A percentile compares a stretch with the other conserved stretches of the same genome.
These are phyloP conservation scores for Claviceps maximensis DNA, from an alignment of 2,329 filamentous ascomycete genomes.

Conservation along the genomic window DNA sequence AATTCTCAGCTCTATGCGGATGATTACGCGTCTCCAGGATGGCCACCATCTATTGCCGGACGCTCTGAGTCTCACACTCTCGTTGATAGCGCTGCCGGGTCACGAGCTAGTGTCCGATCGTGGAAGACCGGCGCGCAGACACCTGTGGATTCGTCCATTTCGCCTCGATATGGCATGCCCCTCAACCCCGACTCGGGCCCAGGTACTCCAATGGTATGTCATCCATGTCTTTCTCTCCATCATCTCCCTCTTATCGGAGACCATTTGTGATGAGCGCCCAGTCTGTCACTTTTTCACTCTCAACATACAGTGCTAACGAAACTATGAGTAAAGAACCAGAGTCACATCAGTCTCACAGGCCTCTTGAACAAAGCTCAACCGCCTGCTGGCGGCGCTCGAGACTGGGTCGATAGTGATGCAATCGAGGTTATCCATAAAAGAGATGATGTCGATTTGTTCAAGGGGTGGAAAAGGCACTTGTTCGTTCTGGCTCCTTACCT, in stretches of 20 bases:
- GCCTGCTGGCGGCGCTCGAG: constrained; percentile 20
- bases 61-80: constrained; percentile 18
- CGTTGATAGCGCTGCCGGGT: constrained; percentile 15
- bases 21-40: constrained; percentile 6
- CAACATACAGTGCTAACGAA: neutral
- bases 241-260: too few relatives aligned
- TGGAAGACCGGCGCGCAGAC: constrained; percentile 11
- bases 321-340: constrained; percentile 22
- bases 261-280: too few relatives aligned
- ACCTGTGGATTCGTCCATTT: constrained; percentile 6
- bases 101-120: constrained; percentile 12
- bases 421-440: constrained; percentile 29
- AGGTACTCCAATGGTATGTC: constrained; percentile 9
- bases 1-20: constrained; percentile 4
- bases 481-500: constrained; percentile 25
- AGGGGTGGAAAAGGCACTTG: constrained; percentile 28
- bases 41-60: constrained; percentile 9
- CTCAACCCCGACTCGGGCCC: constrained; percentile 7
- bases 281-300: neutral
- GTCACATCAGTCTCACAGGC: constrained; percentile 27
- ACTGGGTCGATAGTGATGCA: constrained; percentile 17
- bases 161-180: constrained; percentile 6
- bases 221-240: too few relatives aligned
- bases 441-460: constrained; percentile 30
- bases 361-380: constrained; percentile 21